A percentile compares a stretch with the other conserved stretches of the same genome.
These are phyloP conservation scores for Viridothelium virens DNA, from an alignment of 495 filamentous ascomycete species.

Conservation along the genomic window DNA sequence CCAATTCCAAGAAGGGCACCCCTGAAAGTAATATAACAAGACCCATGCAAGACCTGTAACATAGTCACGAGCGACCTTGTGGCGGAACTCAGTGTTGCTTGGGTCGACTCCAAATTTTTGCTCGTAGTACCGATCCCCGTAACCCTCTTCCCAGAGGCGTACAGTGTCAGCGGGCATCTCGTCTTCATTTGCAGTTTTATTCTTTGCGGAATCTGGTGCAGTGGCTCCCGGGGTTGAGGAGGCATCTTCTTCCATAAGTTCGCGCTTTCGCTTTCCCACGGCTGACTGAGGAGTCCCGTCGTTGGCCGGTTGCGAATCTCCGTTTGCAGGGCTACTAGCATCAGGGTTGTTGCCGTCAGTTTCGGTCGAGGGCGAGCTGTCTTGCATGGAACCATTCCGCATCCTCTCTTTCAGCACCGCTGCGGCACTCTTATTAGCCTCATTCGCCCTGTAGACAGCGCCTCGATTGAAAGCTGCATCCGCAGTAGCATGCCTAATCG, in stretches of 20 bases:
- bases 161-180: constrained; percentile 71
- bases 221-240: constrained; percentile 50
- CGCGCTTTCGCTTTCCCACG: constrained; percentile 21
- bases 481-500: constrained; percentile 1
- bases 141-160: constrained; percentile 89
- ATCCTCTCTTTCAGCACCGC: constrained; percentile 79
- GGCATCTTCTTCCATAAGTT: constrained; percentile 22
- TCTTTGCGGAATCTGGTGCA: constrained; percentile 42
- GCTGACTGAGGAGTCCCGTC: constrained; percentile 7
- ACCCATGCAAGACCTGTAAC: constrained; percentile 98
- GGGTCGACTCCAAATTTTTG: constrained; percentile 89
- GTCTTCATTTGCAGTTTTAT: constrained; percentile 42
- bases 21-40: constrained; percentile 95
- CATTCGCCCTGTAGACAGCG: constrained; percentile 65
- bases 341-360: constrained; percentile 13
- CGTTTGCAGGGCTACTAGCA: neutral
- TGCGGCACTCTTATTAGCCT: constrained; percentile 90
- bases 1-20: constrained; percentile 97
- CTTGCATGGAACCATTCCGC: constrained; percentile 40
- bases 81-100: constrained; percentile 74
- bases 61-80: constrained; percentile 86
- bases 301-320: neutral
- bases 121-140: constrained; percentile 92
- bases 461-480: constrained; percentile 67
- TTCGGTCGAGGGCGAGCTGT: constrained; percentile 22